A percentile compares a stretch with the other conserved stretches of the same genome.
Evolutionary conservation across 2,329 filamentous ascomycete genomes (phyloP).

Genomic region (Aspergillus sergii): DNA sequence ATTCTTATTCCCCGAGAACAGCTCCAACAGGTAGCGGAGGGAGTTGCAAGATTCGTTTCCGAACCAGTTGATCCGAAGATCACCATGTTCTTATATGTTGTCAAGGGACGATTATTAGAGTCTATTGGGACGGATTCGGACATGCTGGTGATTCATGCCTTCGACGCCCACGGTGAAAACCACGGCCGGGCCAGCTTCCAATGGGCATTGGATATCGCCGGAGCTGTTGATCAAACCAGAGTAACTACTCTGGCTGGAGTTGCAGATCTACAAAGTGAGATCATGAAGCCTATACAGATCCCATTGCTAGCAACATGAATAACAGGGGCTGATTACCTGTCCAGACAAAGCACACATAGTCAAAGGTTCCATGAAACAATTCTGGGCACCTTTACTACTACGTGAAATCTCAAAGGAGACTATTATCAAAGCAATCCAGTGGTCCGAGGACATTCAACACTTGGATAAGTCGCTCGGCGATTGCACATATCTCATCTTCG

Average conservation of each 20-base stretch:
- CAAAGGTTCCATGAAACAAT: not conserved
- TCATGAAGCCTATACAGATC: not conserved
- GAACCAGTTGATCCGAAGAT: constrained; percentile 8
- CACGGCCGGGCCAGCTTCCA: not conserved
- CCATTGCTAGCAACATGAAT: no score
- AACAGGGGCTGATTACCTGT: not conserved
- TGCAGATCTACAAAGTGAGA: not conserved
- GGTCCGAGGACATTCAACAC: not conserved
- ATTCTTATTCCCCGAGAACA: constrained; percentile 17
- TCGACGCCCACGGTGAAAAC: not conserved
- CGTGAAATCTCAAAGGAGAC: not conserved
- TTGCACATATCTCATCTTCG: not conserved
- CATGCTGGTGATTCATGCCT: not conserved
- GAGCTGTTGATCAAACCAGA: not conserved
- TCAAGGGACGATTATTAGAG: constrained; percentile 10
- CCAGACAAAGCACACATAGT: not conserved
- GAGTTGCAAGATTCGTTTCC: constrained; percentile 6
- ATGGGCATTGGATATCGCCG: not conserved
- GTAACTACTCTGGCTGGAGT: not conserved
- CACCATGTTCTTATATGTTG: constrained; percentile 18
- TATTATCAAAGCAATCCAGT: not conserved
- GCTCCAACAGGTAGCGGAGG: constrained; percentile 9
- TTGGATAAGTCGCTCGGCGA: not conserved
- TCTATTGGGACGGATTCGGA: constrained; percentile 4
- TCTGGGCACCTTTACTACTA: not conserved